A percentile compares a stretch with the other conserved stretches of the same genome.
Evolutionary conservation across 805 yeast genomes (phyloP).

Genomic region (Metschnikowia cerradonensis): DNA sequence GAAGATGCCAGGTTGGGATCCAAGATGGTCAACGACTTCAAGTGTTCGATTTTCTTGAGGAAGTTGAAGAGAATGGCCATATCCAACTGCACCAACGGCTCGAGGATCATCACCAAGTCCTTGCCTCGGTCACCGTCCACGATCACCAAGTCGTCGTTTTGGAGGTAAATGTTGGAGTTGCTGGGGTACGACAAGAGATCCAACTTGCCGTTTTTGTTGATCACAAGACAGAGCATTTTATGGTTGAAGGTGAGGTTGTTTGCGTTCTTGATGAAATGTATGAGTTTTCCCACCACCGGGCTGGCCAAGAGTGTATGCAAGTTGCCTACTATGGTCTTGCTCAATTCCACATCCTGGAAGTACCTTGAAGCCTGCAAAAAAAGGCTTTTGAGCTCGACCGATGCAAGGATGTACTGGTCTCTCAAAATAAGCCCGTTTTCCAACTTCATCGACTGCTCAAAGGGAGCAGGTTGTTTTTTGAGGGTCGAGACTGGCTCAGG

Average conservation of each 20-base stretch:
- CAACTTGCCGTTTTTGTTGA: conserved; percentile 61
- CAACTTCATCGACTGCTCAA: conserved; percentile 29
- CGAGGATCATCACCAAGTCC: conserved; percentile 69
- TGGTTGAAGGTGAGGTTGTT: conserved; percentile 40
- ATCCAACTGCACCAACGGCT: conserved; percentile 58
- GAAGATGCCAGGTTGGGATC: conserved; percentile 21
- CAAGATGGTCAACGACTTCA: conserved; percentile 45
- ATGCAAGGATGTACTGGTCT: conserved; percentile 55
- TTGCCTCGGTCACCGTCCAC: conserved; percentile 85
- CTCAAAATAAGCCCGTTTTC: conserved; percentile 63
- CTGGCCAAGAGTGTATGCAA: conserved; percentile 25
- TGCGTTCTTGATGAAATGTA: conserved; percentile 36
- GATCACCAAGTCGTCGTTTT: conserved; percentile 62
- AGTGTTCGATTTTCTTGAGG: conserved; percentile 67
- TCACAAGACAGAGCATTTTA: conserved; percentile 44
- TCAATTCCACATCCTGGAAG: conserved; percentile 39
- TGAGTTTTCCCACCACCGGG: conserved; percentile 28
- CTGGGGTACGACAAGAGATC: conserved; percentile 68
- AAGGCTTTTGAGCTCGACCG: conserved; percentile 49
- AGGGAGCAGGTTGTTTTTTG: not conserved
- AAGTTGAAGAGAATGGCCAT: conserved; percentile 71
- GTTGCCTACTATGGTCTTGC: conserved; percentile 24
- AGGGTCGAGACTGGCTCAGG: not conserved
- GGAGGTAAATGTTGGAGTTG: conserved; percentile 56
- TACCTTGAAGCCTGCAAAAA: conserved; percentile 50